These are phyloP conservation scores for Pichia rugopelliculosa DNA, from an alignment of 805 yeast species.

Conservation along the genomic window DNA sequence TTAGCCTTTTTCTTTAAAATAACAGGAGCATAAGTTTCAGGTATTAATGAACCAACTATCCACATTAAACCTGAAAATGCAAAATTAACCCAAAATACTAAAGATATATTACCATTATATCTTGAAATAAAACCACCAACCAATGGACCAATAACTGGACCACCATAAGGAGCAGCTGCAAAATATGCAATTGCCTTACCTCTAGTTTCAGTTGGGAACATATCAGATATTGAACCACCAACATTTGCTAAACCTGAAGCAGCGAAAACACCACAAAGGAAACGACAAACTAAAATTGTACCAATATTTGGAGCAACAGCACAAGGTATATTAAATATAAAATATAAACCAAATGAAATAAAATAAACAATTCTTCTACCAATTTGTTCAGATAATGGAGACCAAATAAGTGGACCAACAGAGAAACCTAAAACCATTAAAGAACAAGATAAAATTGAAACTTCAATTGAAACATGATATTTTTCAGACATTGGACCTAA, in stretches of 20 bases:
- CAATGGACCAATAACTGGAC: constrained; percentile 85
- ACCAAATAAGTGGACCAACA: constrained; percentile 83
- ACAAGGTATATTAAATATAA: constrained; percentile 78
- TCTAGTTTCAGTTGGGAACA: constrained; percentile 74
- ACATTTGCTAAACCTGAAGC: constrained; percentile 79
- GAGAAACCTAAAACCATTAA: constrained; percentile 86
- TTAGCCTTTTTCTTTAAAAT: constrained; percentile 61
- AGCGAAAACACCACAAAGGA: constrained; percentile 80
- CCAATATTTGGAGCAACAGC: constrained; percentile 80
- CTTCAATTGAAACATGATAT: constrained; percentile 68
- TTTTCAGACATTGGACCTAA: constrained; percentile 57
- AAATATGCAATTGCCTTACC: constrained; percentile 88
- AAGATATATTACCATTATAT: constrained; percentile 57
- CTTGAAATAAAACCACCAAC: constrained; percentile 81
- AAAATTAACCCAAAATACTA: constrained; percentile 86
- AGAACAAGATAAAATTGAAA: constrained; percentile 72
- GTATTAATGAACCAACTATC: constrained; percentile 55
- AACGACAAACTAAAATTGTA: constrained; percentile 72
- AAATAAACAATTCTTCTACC: constrained; percentile 84
- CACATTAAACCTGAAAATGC: constrained; percentile 85
- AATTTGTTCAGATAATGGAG: constrained; percentile 77
- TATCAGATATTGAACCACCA: constrained; percentile 87
- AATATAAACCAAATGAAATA: constrained; percentile 65
- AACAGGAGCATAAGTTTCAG: constrained; percentile 90
- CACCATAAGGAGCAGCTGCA: constrained; percentile 88